These are phyloP conservation scores for Aspergillus sp. DNA, from an alignment of 2,329 filamentous ascomycete genomes.

Conservation along the genomic window DNA sequence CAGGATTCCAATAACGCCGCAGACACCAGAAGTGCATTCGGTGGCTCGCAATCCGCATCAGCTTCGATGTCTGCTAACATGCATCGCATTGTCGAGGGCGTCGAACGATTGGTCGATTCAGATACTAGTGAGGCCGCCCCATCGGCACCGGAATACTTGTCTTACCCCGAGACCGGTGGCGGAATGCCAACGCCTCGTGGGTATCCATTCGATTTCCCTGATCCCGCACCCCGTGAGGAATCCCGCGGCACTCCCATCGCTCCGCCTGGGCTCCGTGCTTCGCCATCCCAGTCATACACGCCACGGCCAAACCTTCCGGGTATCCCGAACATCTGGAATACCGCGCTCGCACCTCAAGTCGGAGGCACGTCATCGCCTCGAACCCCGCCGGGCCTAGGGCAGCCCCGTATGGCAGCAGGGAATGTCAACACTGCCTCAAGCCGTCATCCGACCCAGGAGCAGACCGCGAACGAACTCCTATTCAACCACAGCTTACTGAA, in stretches of 20 bases:
- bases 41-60: conserved; percentile 41
- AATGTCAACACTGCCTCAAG: conserved; percentile 9
- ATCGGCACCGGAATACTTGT: conserved; percentile 15
- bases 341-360: conserved; percentile 35
- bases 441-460: conserved; percentile 16
- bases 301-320: conserved; percentile 19
- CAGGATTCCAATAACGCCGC: conserved; percentile 15
- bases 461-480: conserved; percentile 18
- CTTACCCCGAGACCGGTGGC: conserved; percentile 14
- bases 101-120: conserved; percentile 31
- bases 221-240: conserved; percentile 14
- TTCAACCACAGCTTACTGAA: conserved; percentile 19
- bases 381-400: conserved; percentile 28
- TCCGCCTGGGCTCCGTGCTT: conserved; percentile 25
- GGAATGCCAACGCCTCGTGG: conserved; percentile 17
- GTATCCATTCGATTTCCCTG: conserved; percentile 14
- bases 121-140: conserved; percentile 30
- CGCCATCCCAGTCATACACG: conserved; percentile 24
- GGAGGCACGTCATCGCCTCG: conserved; percentile 32
- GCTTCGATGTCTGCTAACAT: conserved; percentile 34
- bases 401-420: conserved; percentile 10
- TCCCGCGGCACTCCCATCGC: conserved; percentile 20
- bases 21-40: conserved; percentile 25
- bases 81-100: conserved; percentile 31
- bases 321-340: conserved; percentile 38